These are phyloP conservation scores for Pulveroboletus ravenelii DNA, from an alignment of 768 basidiomycete species.

Conservation along the genomic window DNA sequence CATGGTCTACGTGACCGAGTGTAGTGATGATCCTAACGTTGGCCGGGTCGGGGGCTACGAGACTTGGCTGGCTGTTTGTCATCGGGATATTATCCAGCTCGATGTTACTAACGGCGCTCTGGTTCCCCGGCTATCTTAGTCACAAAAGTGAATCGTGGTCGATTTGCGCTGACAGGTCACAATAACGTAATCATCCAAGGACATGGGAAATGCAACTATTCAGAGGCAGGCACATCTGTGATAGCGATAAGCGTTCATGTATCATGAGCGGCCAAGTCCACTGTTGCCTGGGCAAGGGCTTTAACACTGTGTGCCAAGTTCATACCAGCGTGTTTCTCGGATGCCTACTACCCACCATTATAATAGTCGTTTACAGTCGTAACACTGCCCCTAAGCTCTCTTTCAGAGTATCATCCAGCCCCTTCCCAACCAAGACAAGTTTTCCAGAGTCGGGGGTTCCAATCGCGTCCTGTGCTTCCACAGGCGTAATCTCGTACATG, in stretches of 20 bases:
- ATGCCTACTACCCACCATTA: background rate
- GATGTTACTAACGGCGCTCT: background rate
- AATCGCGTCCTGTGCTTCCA: constrained; percentile 35
- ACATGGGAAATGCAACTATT: no score
- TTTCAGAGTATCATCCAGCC: constrained; percentile 54
- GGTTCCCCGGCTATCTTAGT: background rate
- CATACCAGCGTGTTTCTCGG: background rate
- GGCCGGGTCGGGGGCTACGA: constrained; percentile 28
- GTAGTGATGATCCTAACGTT: constrained; percentile 79
- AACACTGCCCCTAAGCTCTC: constrained; percentile 42
- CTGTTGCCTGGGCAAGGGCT: no score
- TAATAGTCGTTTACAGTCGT: background rate
- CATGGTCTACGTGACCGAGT: constrained; percentile 90
- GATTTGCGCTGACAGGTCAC: background rate
- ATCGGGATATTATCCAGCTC: constrained; percentile 12
- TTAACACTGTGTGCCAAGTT: no score
- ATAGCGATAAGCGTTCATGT: no score
- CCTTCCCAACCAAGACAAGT: constrained; percentile 84
- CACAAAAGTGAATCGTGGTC: background rate
- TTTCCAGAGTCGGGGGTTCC: constrained; percentile 67
- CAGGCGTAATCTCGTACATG: constrained; percentile 73
- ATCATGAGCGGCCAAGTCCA: no score
- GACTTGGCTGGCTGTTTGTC: constrained; percentile 15
- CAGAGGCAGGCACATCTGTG: no score
- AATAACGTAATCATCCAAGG: constrained; percentile 5